Percentiles rank a stretch among this genome's conserved stretches.
Evolutionary conservation across 257 asterid species (phyloP).

Genomic region (Solanum paucissectum): DNA sequence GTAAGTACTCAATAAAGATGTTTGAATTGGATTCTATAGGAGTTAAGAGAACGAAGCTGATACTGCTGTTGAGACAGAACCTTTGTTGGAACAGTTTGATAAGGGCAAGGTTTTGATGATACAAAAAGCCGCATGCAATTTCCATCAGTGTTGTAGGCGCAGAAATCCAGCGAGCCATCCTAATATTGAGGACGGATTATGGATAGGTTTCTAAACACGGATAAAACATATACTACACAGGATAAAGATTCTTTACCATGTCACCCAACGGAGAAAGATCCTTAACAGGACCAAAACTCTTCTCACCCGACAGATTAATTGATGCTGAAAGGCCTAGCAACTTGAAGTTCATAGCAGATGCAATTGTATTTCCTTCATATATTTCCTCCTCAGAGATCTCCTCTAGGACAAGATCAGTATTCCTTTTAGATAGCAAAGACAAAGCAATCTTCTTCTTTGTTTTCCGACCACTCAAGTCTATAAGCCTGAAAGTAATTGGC

Average conservation of each 20-base stretch:
- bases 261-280: conserved; percentile 87
- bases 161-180: conserved; percentile 94
- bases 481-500: conserved; percentile 73
- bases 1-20: conserved; percentile 12
- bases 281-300: conserved; percentile 72
- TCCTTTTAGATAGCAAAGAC: conserved; percentile 44
- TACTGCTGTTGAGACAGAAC: conserved; percentile 24
- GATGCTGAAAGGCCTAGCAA: conserved; percentile 77
- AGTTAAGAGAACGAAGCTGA: neutral
- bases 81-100: conserved; percentile 93
- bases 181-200: conserved; percentile 13
- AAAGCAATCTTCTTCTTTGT: conserved; percentile 50
- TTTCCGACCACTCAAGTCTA: conserved; percentile 38
- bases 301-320: conserved; percentile 48
- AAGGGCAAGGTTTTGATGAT: conserved; percentile 77
- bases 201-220: neutral
- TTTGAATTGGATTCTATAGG: neutral
- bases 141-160: conserved; percentile 64
- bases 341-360: conserved; percentile 76
- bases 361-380: conserved; percentile 78
- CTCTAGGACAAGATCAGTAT: conserved; percentile 51
- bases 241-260: conserved; percentile 47
- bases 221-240: conserved; percentile 2
- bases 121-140: conserved; percentile 72
- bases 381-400: conserved; percentile 90